Evolutionary conservation across 805 yeast species (phyloP), one percentile per base, ranked within the genome.

Genomic region (Groenewaldozyma salmanticensis): DNA sequence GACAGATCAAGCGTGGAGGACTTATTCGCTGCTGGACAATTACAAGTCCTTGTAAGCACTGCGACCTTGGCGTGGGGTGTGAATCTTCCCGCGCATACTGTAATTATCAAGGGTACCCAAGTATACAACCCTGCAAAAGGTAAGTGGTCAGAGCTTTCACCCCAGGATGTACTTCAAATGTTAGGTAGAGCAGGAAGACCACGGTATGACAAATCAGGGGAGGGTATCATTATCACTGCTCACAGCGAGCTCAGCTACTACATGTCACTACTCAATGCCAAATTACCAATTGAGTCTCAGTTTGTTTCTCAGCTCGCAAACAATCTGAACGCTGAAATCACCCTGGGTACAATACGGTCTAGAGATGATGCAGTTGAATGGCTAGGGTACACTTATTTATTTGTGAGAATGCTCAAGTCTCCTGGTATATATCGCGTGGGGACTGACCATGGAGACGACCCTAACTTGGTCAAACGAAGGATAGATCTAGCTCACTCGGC

Each of bases 161-260:
- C 96, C 0, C 98, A 90, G 53, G 97, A 92, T 62, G 81, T 90
- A 31, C 60, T 90, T 6, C 98, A 90, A 62, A 90, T 90, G 97
- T 68, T 90, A n/a, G 97, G 97, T 29, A 76, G 97, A 66, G 97
- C 97, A 16, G 97, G 97, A 51, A 73, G 98, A 61, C 98, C 98
- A 0, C 70, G 96, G 40, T 92, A 81, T 61, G 98, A 90, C 59
- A 77, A 77, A 15, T 75, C 77, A 53, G 98, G 98, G 53, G 95
- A 85, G 52, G 98, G 97, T 65, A 77, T 90, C 2, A 84, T 90
- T 24, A 85, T 90, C 37, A 92, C 97, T 0, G 72, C 88, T 0
- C 92, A 84, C 44, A 77, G 79, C 17, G 94, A 87, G 52, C 71
- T 90, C 15, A 90, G 84, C 49, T 88, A 86, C 56, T 90, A 87